These are phyloP conservation scores for Zelonia costaricensis DNA, from an alignment of 208 protist species.

Conservation along the genomic window DNA sequence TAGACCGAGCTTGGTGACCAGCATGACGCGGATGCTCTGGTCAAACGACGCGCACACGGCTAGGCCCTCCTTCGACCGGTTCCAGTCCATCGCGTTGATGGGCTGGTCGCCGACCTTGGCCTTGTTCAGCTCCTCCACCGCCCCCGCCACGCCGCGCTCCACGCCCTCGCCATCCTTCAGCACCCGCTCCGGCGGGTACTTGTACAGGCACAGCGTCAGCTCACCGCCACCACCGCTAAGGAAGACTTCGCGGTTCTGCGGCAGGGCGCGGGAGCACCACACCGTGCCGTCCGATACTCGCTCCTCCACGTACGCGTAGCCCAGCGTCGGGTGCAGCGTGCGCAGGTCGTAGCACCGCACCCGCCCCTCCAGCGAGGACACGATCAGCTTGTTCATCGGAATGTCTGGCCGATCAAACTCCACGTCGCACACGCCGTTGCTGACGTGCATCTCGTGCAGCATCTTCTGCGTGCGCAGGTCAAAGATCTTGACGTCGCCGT, in stretches of 20 bases:
- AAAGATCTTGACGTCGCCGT: slow-evolving; percentile 96
- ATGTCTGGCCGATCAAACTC: slow-evolving; percentile 94
- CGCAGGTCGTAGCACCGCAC: slow-evolving; percentile 90
- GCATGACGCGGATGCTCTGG: slow-evolving; percentile 84
- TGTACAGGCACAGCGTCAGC: slow-evolving; percentile 87
- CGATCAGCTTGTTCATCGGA: slow-evolving; percentile 94
- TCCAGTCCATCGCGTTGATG: slow-evolving; percentile 89
- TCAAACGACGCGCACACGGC: slow-evolving; percentile 86
- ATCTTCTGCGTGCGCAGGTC: slow-evolving; percentile 91
- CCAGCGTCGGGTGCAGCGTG: slow-evolving; percentile 81
- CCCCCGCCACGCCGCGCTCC: slow-evolving; percentile 74
- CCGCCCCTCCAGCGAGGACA: slow-evolving; percentile 85
- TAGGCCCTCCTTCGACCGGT: slow-evolving; percentile 76
- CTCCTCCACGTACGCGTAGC: slow-evolving; percentile 89
- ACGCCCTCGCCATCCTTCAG: slow-evolving; percentile 72
- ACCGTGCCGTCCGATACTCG: slow-evolving; percentile 83
- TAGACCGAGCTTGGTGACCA: slow-evolving; percentile 83
- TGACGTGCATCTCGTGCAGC: slow-evolving; percentile 92
- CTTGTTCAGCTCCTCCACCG: slow-evolving; percentile 80
- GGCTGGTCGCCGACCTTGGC: slow-evolving; percentile 87
- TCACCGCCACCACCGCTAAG: slow-evolving; percentile 87
- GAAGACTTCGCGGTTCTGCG: slow-evolving; percentile 94
- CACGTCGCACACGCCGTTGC: slow-evolving; percentile 92
- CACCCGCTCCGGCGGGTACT: slow-evolving; percentile 85
- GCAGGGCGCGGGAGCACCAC: slow-evolving; percentile 85